phyloP scores from a whole-genome alignment of 2,329 filamentous ascomycete genomes.

The Aspergillus bombycis region DNA sequence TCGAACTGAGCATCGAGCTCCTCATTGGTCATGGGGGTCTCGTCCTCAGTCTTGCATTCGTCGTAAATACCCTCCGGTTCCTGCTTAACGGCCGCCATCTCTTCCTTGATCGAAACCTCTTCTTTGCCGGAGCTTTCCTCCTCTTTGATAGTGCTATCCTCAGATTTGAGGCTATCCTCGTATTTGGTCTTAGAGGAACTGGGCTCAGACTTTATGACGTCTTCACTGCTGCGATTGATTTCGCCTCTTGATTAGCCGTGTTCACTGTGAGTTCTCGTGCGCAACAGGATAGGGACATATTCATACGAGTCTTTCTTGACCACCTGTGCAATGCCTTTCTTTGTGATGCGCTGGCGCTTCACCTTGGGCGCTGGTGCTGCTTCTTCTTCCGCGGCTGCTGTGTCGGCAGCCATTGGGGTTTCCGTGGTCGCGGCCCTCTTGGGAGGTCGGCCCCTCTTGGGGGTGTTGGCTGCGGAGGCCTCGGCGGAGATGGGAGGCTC shows the following conservation, averaged over 20 bases:
- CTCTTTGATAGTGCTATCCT: not conserved
- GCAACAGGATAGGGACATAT: conserved; percentile 1
- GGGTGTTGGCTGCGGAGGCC: conserved; percentile 16
- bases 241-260: not conserved
- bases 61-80: not conserved
- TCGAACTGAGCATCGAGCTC: conserved; percentile 20
- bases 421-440: conserved; percentile 21
- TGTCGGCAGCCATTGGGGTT: conserved; percentile 2
- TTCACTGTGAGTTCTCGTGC: not conserved
- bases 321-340: conserved; percentile 20
- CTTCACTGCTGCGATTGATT: not conserved
- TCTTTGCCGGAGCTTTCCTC: too few species aligned
- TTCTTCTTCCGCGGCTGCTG: conserved; percentile 10
- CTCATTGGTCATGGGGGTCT: conserved; percentile 7
- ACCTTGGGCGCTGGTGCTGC: conserved; percentile 17
- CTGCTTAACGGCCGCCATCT: not conserved
- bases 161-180: not conserved
- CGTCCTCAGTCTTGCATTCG: conserved; percentile 6
- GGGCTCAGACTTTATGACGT: not conserved
- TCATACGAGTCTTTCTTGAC: conserved; percentile 3
- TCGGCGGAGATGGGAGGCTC: conserved; percentile 4
- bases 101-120: not conserved
- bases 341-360: conserved; percentile 28
- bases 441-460: conserved; percentile 17
- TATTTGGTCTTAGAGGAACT: not conserved